Evolutionary conservation across 1,284 basidiomycete species (phyloP).

Genomic region (Trichosporon coremiiforme): DNA sequence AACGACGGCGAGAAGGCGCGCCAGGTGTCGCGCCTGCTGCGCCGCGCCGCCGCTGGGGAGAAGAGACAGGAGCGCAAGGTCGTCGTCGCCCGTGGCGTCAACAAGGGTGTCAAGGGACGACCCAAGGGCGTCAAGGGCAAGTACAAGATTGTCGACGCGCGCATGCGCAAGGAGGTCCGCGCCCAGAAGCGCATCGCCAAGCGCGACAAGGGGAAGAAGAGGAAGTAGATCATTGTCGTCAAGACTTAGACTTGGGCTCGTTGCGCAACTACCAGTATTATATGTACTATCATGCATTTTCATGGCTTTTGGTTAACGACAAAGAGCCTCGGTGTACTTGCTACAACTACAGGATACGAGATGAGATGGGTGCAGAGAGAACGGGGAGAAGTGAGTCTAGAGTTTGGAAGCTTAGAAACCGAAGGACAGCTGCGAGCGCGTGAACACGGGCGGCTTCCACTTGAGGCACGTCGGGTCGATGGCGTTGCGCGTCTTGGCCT

Average conservation of each 20-base stretch:
- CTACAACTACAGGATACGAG: slow-evolving; percentile 19
- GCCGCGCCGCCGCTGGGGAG: slow-evolving; percentile 66
- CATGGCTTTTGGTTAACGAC: slow-evolving; percentile 13
- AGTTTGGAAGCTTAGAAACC: slow-evolving; percentile 74
- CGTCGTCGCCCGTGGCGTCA: slow-evolving; percentile 87
- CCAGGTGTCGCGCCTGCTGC: slow-evolving; percentile 89
- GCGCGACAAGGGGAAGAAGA: slow-evolving; percentile 41
- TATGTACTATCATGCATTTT: slow-evolving; percentile 30
- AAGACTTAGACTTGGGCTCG: not conserved
- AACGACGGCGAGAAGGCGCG: slow-evolving; percentile 92
- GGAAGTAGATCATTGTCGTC: slow-evolving; percentile 19
- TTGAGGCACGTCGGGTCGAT: slow-evolving; percentile 77
- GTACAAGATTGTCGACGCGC: slow-evolving; percentile 83
- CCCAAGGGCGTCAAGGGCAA: slow-evolving; percentile 95
- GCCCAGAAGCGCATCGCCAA: slow-evolving; percentile 52
- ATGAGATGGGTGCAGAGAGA: not conserved
- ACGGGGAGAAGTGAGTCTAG: not conserved
- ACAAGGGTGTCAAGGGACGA: slow-evolving; percentile 86
- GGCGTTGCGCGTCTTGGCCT: slow-evolving; percentile 73
- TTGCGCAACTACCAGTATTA: slow-evolving; percentile 4
- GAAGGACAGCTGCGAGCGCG: slow-evolving; percentile 83
- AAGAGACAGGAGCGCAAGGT: slow-evolving; percentile 70
- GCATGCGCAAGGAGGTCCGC: slow-evolving; percentile 55
- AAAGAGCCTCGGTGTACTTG: slow-evolving; percentile 1
- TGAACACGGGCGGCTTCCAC: slow-evolving; percentile 95